Percentiles rank a stretch among this genome's conserved stretches.
Evolutionary conservation across 1,284 basidiomycete genomes (phyloP).

Genomic region (Puccinia polysora): DNA sequence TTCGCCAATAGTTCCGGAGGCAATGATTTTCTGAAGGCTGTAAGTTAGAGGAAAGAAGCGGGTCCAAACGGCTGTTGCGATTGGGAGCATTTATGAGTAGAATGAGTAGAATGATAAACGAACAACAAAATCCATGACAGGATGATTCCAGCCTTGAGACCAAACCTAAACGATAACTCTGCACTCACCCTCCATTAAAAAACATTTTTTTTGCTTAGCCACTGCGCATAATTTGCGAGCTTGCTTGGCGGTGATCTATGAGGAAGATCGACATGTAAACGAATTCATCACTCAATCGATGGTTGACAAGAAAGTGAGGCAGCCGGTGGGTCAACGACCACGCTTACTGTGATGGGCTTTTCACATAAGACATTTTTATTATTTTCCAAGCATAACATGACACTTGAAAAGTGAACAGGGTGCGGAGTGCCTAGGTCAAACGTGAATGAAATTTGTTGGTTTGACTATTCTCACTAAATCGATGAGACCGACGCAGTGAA

Average conservation of each 20-base stretch:
- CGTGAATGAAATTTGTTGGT: no score
- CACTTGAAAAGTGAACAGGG: constrained; percentile 73
- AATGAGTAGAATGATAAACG: no score
- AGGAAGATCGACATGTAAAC: no score
- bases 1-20: neutral
- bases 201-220: constrained; percentile 59
- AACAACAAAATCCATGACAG: no score
- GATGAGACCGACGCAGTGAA: no score
- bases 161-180: no score
- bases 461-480: no score
- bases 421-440: constrained; percentile 63
- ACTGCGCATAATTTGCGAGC: constrained; percentile 63
- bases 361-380: constrained; percentile 71
- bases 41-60: constrained; percentile 67
- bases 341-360: constrained; percentile 19
- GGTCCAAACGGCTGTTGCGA: constrained; percentile 64
- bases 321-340: no score
- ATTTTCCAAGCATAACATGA: constrained; percentile 68
- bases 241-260: constrained; percentile 56
- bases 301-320: constrained; percentile 47
- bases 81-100: no score
- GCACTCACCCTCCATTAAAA: constrained; percentile 56
- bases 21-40: constrained; percentile 63
- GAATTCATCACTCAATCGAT: no score
- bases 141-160: no score